phyloP scores from a whole-genome alignment of 495 filamentous ascomycete species.

The Mytilinidion resinicola region DNA sequence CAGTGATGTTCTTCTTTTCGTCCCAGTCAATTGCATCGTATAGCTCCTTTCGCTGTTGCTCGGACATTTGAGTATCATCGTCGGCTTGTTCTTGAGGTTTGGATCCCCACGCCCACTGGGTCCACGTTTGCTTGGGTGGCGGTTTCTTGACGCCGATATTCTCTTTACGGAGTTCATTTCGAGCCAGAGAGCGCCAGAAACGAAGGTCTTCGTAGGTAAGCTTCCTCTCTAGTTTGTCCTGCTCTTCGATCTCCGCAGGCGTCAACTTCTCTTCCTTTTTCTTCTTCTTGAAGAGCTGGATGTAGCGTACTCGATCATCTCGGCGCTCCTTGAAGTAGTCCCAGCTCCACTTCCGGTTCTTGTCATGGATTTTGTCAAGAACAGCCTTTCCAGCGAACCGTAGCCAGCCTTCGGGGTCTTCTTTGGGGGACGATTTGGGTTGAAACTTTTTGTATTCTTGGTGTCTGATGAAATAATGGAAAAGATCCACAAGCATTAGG shows the following conservation, averaged over 20 bases:
- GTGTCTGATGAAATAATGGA: conserved; percentile 96
- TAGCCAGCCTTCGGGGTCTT: conserved; percentile 88
- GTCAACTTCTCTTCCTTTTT: conserved; percentile 72
- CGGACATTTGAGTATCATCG: conserved; percentile 76
- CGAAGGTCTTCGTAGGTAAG: conserved; percentile 91
- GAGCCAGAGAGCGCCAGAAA: conserved; percentile 90
- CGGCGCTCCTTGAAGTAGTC: conserved; percentile 85
- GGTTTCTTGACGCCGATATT: conserved; percentile 74
- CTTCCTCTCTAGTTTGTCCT: conserved; percentile 76
- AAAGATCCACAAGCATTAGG: conserved; percentile 94
- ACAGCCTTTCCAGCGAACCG: conserved; percentile 83
- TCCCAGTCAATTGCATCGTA: conserved; percentile 98
- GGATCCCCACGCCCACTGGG: conserved; percentile 70
- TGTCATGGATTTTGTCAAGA: conserved; percentile 86
- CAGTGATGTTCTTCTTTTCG: conserved; percentile 83
- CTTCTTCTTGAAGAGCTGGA: conserved; percentile 87
- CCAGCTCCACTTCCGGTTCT: conserved; percentile 88
- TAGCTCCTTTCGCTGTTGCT: conserved; percentile 91
- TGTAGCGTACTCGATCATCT: conserved; percentile 84
- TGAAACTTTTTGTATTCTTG: conserved; percentile 95
- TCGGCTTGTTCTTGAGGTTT: conserved; percentile 49
- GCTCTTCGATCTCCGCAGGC: conserved; percentile 60
- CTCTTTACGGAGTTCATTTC: conserved; percentile 92
- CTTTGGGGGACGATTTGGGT: conserved; percentile 77
- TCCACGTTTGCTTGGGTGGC: conserved; percentile 69